Evolutionary conservation across 2,329 filamentous ascomycete species (phyloP), one percentile per base, ranked within the genome.

Genomic region (Cercospora sp.): DNA sequence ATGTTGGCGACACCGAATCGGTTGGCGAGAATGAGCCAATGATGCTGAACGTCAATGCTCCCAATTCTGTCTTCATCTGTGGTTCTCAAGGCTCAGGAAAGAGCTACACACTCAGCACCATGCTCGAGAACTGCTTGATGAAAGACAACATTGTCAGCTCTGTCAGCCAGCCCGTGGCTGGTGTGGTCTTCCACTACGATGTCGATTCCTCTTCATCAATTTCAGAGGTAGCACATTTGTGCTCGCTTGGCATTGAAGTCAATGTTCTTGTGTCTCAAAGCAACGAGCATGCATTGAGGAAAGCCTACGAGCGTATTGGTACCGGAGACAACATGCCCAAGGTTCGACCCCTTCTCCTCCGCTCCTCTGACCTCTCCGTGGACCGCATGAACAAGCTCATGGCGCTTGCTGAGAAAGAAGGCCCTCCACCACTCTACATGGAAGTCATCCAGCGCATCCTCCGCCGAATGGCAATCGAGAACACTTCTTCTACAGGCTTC

Each of bases 41-140:
- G 1, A 81, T 84, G 28, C 73, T 85, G 18, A 89, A 89, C 70
- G 83, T 84, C 1, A 83, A 86, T 28, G 80, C 82, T 0, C 87
- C 88, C 0, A 87, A 83, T 70, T 88, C 86, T 0, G 80, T 83
- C 0, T 90, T 90, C 74, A 86, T 90, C 20, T 90, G 88, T 68
- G 88, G 88, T 1, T 85, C 85, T 1, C 87, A 90, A 72, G 88
- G 69, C 13, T 71, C 68, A 51, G 88, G 88, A 0, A 90, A 90
- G 72, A 86, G 84, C 20, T 86, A 90, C 66, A 89, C 87, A 0
- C 78, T 88, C 2, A 84, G 86, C 0, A 87, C 84, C 71, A 79
- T 90, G 59, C 79, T 89, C 0, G 87, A 90, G 73, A 88, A 87
- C 69, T 88, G 84, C 40, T 78, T 90, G 0, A 77, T 87, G 0